These are phyloP conservation scores for Pseudognaphalium luteoalbum DNA, from an alignment of 129 eudicot genomes.

Conservation along the genomic window DNA sequence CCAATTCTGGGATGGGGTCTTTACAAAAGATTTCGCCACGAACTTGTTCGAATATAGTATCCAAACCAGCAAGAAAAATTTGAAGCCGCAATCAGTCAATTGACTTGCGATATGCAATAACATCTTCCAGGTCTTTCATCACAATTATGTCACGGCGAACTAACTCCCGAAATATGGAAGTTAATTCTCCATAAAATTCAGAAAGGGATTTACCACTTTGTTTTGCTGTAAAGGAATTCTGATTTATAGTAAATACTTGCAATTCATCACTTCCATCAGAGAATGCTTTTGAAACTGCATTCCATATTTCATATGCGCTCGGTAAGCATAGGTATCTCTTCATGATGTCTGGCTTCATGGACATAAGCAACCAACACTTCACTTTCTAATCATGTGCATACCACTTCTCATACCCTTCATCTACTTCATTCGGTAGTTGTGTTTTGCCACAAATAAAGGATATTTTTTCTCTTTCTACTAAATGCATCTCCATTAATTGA, in stretches of 20 bases:
- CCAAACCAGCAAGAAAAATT: constrained; percentile 20
- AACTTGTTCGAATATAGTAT: background rate
- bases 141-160: constrained; percentile 7
- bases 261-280: constrained; percentile 11
- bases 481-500: background rate
- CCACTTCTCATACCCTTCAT: background rate
- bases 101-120: background rate
- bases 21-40: constrained; percentile 1
- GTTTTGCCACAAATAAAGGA: background rate
- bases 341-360: background rate
- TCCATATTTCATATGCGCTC: background rate
- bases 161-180: constrained; percentile 2
- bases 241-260: constrained; percentile 21
- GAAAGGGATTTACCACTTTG: constrained; percentile 3
- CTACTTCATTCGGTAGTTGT: background rate
- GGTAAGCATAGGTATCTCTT: background rate
- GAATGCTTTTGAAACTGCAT: background rate
- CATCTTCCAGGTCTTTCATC: constrained; percentile 15
- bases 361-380: background rate
- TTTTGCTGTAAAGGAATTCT: constrained; percentile 21
- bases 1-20: constrained; percentile 2
- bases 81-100: constrained; percentile 1
- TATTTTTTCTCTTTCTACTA: background rate
- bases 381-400: background rate
- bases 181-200: constrained; percentile 14